Evolutionary conservation across 1,139 yeast species (phyloP).

Genomic region (Lodderomyces beijingensis): DNA sequence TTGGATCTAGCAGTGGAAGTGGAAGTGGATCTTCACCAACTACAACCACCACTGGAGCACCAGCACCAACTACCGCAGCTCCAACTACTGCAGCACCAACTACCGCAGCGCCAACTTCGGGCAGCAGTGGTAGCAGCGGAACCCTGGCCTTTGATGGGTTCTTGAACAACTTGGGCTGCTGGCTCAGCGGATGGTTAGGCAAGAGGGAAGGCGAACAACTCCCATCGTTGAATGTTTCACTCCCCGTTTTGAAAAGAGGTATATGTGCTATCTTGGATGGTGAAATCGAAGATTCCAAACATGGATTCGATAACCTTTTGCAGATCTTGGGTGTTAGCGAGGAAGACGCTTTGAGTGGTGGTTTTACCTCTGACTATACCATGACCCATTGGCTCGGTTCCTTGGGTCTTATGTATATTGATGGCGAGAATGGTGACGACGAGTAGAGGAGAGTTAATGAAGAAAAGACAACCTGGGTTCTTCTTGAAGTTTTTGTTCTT

Average conservation of each 20-base stretch:
- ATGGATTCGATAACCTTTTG: neutral
- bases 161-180: neutral
- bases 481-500: neutral
- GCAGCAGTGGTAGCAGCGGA: neutral
- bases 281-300: neutral
- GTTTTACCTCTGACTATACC: neutral
- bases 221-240: neutral
- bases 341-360: neutral
- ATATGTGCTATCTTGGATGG: neutral
- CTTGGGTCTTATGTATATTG: neutral
- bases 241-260: neutral
- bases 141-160: neutral
- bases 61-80: neutral
- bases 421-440: neutral
- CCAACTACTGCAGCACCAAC: neutral
- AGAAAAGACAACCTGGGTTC: neutral
- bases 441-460: neutral
- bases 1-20: neutral
- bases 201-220: constrained; percentile 1
- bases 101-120: neutral
- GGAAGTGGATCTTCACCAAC: neutral
- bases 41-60: constrained; percentile 1
- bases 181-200: neutral
- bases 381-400: neutral
- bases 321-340: neutral